Evolutionary conservation across 352 stramenopile genomes (phyloP), one percentile per base, ranked within the genome.

Genomic region (Peronospora destructor): DNA sequence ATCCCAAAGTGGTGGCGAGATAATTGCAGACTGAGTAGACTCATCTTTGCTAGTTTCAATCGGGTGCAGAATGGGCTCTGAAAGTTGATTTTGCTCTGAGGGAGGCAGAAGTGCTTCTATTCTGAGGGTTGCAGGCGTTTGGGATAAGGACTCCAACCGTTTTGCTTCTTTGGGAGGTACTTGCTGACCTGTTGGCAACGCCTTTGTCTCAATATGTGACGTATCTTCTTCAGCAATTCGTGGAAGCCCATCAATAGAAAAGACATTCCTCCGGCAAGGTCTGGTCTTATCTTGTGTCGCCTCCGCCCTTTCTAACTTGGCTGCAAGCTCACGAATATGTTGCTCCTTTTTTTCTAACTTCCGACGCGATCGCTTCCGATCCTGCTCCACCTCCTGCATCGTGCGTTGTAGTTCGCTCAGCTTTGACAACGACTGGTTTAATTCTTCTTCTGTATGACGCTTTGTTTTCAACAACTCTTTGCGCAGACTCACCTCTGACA

Each of bases 401-500:
- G 61, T 76, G 17, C 49, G 58, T 37, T 87, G 71, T 25, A 89
- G 38, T n/a, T 63, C 51, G 6, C 7, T 73, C n/a, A 80, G 57
- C 28, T 72, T 71, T 14, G 64, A 56, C 13, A 69, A 53, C 10
- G 68, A 79, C 7, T 67, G 45, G 14, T 66, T 59, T 4, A 82
- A 41, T 43, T 91, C 75, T 1, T 80, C 60, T 19, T 82, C 66
- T 8, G 66, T 71, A 33, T 75, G 56, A 48, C 79, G 68, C 19
- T 71, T 72, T 3, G 59, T 72, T 23, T 68, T 71, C 8, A 79
- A 71, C 7, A 91, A 49, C 17, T 91, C 72, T 13, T 71, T 63
- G 6, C 77, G 77, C 36, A 87, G 37, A 42, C 49, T 79, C 10
- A 73, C 67, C 46, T 87, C 77, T 2, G 80, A 91, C 14, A 68